Conservation (phyloP, 805 yeast species). For the Sugiyamaella marilandica region DNA sequence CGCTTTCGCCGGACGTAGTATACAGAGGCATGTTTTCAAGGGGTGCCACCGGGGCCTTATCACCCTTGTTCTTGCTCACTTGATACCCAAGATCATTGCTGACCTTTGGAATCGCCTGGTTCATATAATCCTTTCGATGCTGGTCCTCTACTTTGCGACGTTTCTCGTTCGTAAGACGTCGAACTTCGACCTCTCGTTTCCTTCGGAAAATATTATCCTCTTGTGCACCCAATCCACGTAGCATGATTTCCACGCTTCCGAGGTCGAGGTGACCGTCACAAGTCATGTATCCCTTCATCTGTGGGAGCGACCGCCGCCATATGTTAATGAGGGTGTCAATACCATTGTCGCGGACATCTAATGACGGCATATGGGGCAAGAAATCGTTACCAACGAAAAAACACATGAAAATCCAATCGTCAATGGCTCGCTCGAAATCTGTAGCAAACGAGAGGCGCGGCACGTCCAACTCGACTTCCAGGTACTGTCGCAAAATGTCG, state of each 20-base stretch:
- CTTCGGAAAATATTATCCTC: slow-evolving; percentile 75
- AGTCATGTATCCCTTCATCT: slow-evolving; percentile 72
- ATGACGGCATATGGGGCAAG: slow-evolving; percentile 89
- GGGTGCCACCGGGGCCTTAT: slow-evolving; percentile 68
- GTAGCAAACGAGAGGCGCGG: slow-evolving; percentile 67
- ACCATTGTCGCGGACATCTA: slow-evolving; percentile 93
- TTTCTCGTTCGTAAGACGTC: slow-evolving; percentile 61
- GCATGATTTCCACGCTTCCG: slow-evolving; percentile 66
- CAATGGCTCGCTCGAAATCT: slow-evolving; percentile 92
- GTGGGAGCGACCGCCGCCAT: slow-evolving; percentile 74
- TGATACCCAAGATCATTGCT: slow-evolving; percentile 30
- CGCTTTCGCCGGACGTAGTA: slow-evolving; percentile 67
- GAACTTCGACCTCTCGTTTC: slow-evolving; percentile 61
- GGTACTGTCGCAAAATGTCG: slow-evolving; percentile 79
- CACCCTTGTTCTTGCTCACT: slow-evolving; percentile 51
- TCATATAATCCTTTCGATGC: slow-evolving; percentile 11
- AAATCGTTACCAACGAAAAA: slow-evolving; percentile 98
- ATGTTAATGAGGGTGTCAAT: slow-evolving; percentile 73
- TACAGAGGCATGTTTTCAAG: slow-evolving; percentile 70
- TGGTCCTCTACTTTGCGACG: slow-evolving; percentile 47
- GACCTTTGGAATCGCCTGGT: slow-evolving; percentile 1
- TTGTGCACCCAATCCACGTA: slow-evolving; percentile 58
- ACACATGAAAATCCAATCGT: slow-evolving; percentile 98
- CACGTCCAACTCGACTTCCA: slow-evolving; percentile 72
- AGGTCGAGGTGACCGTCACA: slow-evolving; percentile 82